phyloP scores from a whole-genome alignment of 2,329 filamentous ascomycete genomes.

The Gaeumannomyces tritici region DNA sequence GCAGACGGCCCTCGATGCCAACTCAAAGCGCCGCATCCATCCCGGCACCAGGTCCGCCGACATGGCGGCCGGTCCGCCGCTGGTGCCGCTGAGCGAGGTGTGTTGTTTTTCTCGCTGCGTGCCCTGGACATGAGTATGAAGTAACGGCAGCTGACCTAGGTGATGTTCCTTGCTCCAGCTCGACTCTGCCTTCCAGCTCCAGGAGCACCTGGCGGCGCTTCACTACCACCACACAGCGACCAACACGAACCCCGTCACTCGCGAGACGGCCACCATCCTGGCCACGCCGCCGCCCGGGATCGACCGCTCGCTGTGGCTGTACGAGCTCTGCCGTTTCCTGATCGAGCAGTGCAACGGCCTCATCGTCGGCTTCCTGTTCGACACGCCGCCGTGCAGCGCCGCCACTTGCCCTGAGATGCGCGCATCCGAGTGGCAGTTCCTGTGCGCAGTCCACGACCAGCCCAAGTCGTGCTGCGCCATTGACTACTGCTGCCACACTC shows the following conservation, averaged over 20 bases:
- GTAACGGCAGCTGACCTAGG: conserved; percentile 5
- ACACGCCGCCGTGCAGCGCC: conserved; percentile 79
- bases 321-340: conserved; percentile 93
- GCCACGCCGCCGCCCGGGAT: conserved; percentile 72
- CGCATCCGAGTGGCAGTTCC: conserved; percentile 96
- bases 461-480: conserved; percentile 97
- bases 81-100: conserved; percentile 79
- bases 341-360: conserved; percentile 90
- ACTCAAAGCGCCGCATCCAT: conserved; percentile 75
- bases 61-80: conserved; percentile 84
- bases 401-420: conserved; percentile 96
- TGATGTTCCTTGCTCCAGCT: conserved; percentile 53
- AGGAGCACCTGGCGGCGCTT: conserved; percentile 90
- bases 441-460: conserved; percentile 93
- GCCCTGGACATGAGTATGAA: no score
- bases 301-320: conserved; percentile 87
- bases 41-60: conserved; percentile 86
- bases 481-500: conserved; percentile 97
- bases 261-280: conserved; percentile 64
- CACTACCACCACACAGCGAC: conserved; percentile 70
- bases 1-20: conserved; percentile 57
- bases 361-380: conserved; percentile 86
- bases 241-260: conserved; percentile 62
- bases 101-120: conserved; percentile 1
- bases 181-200: conserved; percentile 92